These are phyloP conservation scores for Endothia cerciana DNA, from an alignment of 2,329 filamentous ascomycete genomes.

Conservation along the genomic window DNA sequence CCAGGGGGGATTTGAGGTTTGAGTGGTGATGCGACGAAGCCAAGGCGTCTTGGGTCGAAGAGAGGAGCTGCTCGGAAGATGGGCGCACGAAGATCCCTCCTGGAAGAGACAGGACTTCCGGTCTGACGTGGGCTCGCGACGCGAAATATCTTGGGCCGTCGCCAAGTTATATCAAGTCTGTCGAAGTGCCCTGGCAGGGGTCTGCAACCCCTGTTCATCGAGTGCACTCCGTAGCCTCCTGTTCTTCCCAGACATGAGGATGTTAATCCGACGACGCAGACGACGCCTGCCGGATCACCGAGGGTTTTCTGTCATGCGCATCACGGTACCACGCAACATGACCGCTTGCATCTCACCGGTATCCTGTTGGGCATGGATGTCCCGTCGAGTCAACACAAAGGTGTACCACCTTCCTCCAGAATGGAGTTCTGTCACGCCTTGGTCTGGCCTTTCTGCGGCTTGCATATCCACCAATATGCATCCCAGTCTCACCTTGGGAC, in stretches of 20 bases:
- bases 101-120: background rate
- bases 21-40: background rate
- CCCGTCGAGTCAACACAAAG: conserved; percentile 1
- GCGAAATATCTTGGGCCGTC: no score
- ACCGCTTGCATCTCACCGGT: conserved; percentile 13
- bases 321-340: conserved; percentile 23
- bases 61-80: no score
- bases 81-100: background rate
- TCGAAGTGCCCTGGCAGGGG: conserved; percentile 20
- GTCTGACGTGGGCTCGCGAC: no score
- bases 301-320: conserved; percentile 24
- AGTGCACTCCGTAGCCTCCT: conserved; percentile 10
- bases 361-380: conserved; percentile 5
- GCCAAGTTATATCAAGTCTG: no score
- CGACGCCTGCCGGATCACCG: conserved; percentile 17
- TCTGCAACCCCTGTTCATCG: conserved; percentile 21
- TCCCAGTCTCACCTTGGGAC: background rate
- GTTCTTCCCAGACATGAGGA: conserved; percentile 18
- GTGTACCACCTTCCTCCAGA: background rate
- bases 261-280: conserved; percentile 20
- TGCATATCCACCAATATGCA: background rate
- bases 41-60: background rate
- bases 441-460: background rate
- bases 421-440: background rate
- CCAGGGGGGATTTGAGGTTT: background rate